A percentile compares a stretch with the other conserved stretches of the same genome.
Evolutionary conservation across 2,329 filamentous ascomycete species (phyloP).

Genomic region (Fusarium chuoi): DNA sequence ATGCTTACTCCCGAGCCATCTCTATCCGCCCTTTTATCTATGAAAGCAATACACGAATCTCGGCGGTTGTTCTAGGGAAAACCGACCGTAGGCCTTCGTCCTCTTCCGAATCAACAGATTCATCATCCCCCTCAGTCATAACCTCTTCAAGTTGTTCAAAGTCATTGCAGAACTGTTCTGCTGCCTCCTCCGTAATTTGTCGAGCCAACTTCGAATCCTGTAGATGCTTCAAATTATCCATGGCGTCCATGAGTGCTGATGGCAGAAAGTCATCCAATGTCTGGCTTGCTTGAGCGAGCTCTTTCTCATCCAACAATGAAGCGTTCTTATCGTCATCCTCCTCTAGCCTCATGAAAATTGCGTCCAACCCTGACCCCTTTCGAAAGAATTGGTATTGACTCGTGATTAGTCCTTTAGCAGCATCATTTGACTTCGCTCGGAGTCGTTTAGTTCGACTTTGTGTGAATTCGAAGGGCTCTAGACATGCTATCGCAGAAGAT

Average conservation of each 20-base stretch:
- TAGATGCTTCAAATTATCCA: conserved; percentile 80
- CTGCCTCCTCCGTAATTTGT: conserved; percentile 82
- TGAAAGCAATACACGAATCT: conserved; percentile 69
- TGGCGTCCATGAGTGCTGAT: conserved; percentile 90
- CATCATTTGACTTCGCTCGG: conserved; percentile 63
- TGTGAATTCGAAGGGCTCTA: conserved; percentile 73
- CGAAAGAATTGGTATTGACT: conserved; percentile 80
- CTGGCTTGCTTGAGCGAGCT: conserved; percentile 75
- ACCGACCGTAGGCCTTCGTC: conserved; percentile 48
- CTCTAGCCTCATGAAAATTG: conserved; percentile 69
- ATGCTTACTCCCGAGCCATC: background rate
- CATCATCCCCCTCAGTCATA: conserved; percentile 58
- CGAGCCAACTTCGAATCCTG: conserved; percentile 78
- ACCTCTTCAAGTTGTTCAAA: conserved; percentile 73
- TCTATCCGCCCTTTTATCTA: conserved; percentile 41
- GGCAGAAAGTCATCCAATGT: conserved; percentile 90
- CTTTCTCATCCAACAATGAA: conserved; percentile 59
- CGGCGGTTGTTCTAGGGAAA: conserved; percentile 69
- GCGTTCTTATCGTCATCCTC: conserved; percentile 46
- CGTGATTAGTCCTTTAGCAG: conserved; percentile 68
- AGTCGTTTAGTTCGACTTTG: conserved; percentile 65
- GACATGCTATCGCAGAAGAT: conserved; percentile 64
- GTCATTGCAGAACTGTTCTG: conserved; percentile 83
- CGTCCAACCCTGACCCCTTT: conserved; percentile 76
- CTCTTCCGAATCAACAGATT: conserved; percentile 37